Evolutionary conservation across 805 yeast genomes (phyloP), one percentile per base, ranked within the genome.

Genomic region (Suhomyces sp.): DNA sequence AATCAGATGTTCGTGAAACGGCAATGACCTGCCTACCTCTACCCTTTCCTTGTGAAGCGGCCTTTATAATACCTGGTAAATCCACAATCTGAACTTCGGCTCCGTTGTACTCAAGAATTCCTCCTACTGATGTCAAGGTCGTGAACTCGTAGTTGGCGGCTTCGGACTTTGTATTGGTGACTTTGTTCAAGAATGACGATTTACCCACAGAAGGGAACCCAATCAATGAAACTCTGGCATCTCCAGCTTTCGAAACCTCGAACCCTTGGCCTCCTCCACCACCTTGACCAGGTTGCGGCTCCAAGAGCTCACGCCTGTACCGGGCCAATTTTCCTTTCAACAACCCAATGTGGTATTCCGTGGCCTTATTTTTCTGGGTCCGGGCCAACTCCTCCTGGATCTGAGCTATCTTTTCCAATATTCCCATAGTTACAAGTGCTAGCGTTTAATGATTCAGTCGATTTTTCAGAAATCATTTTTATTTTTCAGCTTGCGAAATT

Each of bases 181-280:
- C 89, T 62, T 90, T 89, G 17, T 90, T 85, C 53, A 93, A 76
- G 57, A 93, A 83, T 2, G 97, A 89, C 1, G 97, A 92, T 63
- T 93, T 93, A 67, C 99, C 99, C 21, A 94, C 99, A 1, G 97
- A 92, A 15, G 99, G 99, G 68, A 92, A 93, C 27, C 99, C 99
- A 69, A 94, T 92, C 50, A 93, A 76, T 17, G 96, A 96, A 2
- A 90, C 96, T 60, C 99, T 80, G 0, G 98, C 97, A 77, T 93
- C 97, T 39, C 98, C 98, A 44, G 94, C 86, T 68, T 94, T 93
- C 43, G 90, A 84, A 2, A 93, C 97, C 70, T 94, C 99, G 67
- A 93, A 93, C 1, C 96, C 96, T 51, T 84, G 86, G 1, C 96
- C 96, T 51, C 82, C 83, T 9, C 90, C 79, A 13, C 87, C 79